phyloP scores from a whole-genome alignment of 2,329 filamentous ascomycete genomes.

The Tolypocladium inflatum region DNA sequence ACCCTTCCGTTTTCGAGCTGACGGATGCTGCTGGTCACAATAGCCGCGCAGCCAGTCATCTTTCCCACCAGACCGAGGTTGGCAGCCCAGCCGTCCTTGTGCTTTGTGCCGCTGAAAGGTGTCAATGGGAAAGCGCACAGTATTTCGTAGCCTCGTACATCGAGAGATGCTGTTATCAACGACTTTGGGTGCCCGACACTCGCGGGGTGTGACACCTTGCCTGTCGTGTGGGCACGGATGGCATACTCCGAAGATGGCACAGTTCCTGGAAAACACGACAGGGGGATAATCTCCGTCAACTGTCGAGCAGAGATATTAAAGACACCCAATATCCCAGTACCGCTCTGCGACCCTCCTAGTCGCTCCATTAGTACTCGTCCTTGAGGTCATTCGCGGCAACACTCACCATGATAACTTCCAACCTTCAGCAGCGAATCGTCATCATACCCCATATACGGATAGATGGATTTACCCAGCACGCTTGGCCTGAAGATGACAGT shows the following conservation, averaged over 20 bases:
- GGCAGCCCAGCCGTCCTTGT: slow-evolving; percentile 42
- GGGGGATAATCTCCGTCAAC: slow-evolving; percentile 58
- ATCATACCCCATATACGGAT: slow-evolving; percentile 67
- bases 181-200: slow-evolving; percentile 31
- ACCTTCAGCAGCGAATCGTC: slow-evolving; percentile 68
- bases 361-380: not conserved
- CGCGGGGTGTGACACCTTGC: slow-evolving; percentile 47
- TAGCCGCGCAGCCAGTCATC: slow-evolving; percentile 79
- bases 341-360: slow-evolving; percentile 45
- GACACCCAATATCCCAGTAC: slow-evolving; percentile 68
- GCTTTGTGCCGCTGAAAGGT: slow-evolving; percentile 36
- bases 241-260: slow-evolving; percentile 51
- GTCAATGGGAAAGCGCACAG: slow-evolving; percentile 63
- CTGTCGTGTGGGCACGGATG: slow-evolving; percentile 61
- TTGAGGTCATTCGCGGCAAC: too few relatives aligned
- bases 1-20: slow-evolving; percentile 47
- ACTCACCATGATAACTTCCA: slow-evolving; percentile 62
- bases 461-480: slow-evolving; percentile 60
- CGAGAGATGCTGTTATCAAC: slow-evolving; percentile 54
- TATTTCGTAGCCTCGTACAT: slow-evolving; percentile 66
- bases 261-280: slow-evolving; percentile 66
- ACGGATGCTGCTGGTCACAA: slow-evolving; percentile 53
- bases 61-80: slow-evolving; percentile 74
- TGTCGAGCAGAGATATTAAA: slow-evolving; percentile 67
- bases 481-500: slow-evolving; percentile 77